phyloP scores from a whole-genome alignment of 805 yeast species.

The Candida palmyrensis region DNA sequence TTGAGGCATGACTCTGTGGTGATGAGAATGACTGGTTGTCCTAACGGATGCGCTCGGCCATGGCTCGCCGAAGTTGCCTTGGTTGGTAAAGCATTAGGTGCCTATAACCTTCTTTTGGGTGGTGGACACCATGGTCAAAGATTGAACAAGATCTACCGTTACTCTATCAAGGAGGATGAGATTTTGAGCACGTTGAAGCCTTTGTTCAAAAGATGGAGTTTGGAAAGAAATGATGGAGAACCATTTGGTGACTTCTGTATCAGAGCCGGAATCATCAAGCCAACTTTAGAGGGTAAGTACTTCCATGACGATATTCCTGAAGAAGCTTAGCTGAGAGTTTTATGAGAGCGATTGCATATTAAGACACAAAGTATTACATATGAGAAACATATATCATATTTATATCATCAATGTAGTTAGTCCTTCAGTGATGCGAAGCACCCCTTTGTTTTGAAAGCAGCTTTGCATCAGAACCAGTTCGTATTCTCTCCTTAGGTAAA shows the following conservation, averaged over 20 bases:
- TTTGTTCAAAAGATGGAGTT: conserved; percentile 88
- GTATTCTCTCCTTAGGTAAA: too few relatives aligned
- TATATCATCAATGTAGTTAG: background rate
- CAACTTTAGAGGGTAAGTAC: conserved; percentile 83
- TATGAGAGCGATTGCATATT: background rate
- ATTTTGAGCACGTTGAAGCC: conserved; percentile 74
- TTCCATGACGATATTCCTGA: conserved; percentile 94
- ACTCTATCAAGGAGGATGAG: conserved; percentile 88
- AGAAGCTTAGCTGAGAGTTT: conserved; percentile 41
- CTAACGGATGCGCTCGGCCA: conserved; percentile 97
- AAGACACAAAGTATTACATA: background rate
- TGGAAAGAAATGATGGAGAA: conserved; percentile 86
- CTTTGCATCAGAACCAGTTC: too few relatives aligned
- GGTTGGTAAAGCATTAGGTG: conserved; percentile 92
- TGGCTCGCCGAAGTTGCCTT: conserved; percentile 96
- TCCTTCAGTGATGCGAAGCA: background rate
- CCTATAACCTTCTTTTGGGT: conserved; percentile 90
- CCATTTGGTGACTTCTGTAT: conserved; percentile 93
- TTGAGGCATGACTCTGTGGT: conserved; percentile 90
- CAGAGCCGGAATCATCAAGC: conserved; percentile 81
- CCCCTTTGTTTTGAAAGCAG: background rate
- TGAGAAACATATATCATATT: too few relatives aligned
- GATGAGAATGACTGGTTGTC: conserved; percentile 99
- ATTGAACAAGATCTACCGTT: conserved; percentile 81
- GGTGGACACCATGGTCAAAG: conserved; percentile 95